Evolutionary conservation across 345 rosid genomes (phyloP).

Genomic region (Gossypium arboreum): DNA sequence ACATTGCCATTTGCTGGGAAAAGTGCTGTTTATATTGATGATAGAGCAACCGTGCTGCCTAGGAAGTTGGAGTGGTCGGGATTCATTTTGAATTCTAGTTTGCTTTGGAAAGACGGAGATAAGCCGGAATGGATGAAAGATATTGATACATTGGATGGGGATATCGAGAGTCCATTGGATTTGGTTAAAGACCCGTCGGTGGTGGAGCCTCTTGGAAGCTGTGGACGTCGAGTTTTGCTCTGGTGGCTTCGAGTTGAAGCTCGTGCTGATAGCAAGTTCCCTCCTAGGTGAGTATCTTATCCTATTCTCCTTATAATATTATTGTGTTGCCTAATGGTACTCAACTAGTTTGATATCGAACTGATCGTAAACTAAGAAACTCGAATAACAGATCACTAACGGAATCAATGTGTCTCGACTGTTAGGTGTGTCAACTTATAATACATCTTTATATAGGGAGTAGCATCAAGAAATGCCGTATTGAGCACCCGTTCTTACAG

Average conservation of each 20-base stretch:
- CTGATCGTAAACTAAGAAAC: background rate
- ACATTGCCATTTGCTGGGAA: slow-evolving; percentile 55
- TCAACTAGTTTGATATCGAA: background rate
- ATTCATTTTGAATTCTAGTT: slow-evolving; percentile 80
- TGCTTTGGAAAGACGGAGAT: slow-evolving; percentile 76
- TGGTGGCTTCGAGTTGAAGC: slow-evolving; percentile 99
- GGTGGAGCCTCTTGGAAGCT: slow-evolving; percentile 93
- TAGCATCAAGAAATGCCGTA: background rate
- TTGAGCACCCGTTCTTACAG: background rate
- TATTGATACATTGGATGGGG: slow-evolving; percentile 39
- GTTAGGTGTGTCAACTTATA: background rate
- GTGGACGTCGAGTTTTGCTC: slow-evolving; percentile 80
- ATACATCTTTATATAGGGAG: background rate
- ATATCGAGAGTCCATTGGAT: slow-evolving; percentile 67
- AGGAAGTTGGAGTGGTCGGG: slow-evolving; percentile 95
- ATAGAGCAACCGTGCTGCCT: slow-evolving; percentile 77
- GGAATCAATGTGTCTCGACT: background rate
- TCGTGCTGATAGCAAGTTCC: slow-evolving; percentile 96
- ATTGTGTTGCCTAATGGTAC: background rate
- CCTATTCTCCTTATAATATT: background rate
- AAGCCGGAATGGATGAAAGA: slow-evolving; percentile 85
- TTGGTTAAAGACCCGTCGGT: slow-evolving; percentile 63
- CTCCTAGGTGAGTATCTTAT: slow-evolving; percentile 66
- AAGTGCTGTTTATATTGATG: slow-evolving; percentile 67
- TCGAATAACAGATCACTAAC: too few species aligned